Conservation (phyloP, 129 eudicot species). For the Flaveria trinervia region DNA sequence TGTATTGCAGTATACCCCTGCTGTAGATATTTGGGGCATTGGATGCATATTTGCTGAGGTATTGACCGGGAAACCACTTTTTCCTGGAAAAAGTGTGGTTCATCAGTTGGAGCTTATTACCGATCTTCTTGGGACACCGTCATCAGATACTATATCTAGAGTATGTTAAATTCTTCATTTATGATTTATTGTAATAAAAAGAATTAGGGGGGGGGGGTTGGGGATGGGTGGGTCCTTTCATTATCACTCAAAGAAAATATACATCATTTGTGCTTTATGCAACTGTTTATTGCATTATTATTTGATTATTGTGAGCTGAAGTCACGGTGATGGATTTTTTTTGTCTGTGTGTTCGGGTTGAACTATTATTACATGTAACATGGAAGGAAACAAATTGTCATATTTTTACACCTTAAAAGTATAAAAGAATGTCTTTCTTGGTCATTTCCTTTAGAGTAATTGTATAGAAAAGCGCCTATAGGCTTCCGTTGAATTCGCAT, state of each 20-base stretch:
- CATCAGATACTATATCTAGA: constrained; percentile 69
- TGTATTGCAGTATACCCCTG: constrained; percentile 76
- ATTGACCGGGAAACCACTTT: constrained; percentile 76
- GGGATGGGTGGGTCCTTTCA: too few species aligned
- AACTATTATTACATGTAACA: too few species aligned
- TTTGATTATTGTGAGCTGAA: neutral
- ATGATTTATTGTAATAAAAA: too few species aligned
- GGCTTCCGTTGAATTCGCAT: neutral
- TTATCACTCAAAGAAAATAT: too few species aligned
- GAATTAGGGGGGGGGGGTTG: too few species aligned
- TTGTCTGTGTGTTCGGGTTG: too few species aligned
- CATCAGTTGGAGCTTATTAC: constrained; percentile 89
- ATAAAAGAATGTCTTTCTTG: neutral
- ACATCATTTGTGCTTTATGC: neutral
- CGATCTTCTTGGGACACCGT: constrained; percentile 84
- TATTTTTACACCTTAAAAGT: neutral
- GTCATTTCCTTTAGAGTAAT: neutral
- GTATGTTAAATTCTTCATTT: constrained; percentile 35
- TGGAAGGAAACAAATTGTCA: neutral
- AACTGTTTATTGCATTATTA: neutral
- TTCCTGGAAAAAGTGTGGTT: constrained; percentile 88
- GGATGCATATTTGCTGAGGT: constrained; percentile 94
- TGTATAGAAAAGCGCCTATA: neutral
- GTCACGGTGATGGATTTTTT: neutral
- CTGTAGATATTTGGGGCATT: constrained; percentile 87